Evolutionary conservation across 2,329 filamentous ascomycete species (phyloP).

Genomic region (Pseudogymnoascus sp.): DNA sequence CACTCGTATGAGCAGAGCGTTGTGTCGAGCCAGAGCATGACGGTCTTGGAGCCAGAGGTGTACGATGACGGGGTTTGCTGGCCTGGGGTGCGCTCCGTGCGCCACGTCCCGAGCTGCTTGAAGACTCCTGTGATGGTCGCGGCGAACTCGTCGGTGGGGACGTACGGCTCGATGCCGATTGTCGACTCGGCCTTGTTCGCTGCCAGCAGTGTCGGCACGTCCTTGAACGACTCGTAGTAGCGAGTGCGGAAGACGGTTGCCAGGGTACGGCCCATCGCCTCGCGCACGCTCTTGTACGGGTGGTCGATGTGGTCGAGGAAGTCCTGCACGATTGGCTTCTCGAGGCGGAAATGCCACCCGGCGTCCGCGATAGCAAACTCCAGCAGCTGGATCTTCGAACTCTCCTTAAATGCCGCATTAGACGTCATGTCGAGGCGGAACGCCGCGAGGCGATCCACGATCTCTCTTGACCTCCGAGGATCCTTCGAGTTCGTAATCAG

Average conservation of each 20-base stretch:
- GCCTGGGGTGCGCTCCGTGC: constrained; percentile 70
- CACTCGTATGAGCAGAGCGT: constrained; percentile 89
- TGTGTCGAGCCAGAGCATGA: constrained; percentile 88
- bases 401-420: constrained; percentile 97
- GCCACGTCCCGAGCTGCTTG: constrained; percentile 73
- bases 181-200: constrained; percentile 72
- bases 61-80: constrained; percentile 92
- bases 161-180: constrained; percentile 76
- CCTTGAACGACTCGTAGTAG: constrained; percentile 87
- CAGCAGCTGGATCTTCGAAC: constrained; percentile 85
- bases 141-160: constrained; percentile 65
- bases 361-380: constrained; percentile 80
- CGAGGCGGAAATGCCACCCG: constrained; percentile 93
- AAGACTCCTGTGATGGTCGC: constrained; percentile 69
- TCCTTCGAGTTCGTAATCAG: constrained; percentile 83
- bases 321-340: constrained; percentile 78
- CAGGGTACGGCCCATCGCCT: constrained; percentile 85
- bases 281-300: constrained; percentile 93
- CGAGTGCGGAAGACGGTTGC: constrained; percentile 81
- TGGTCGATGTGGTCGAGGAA: constrained; percentile 90
- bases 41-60: constrained; percentile 92
- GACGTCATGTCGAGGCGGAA: constrained; percentile 91
- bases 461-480: constrained; percentile 75
- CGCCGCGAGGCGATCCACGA: constrained; percentile 71
- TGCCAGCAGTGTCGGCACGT: constrained; percentile 65